A percentile compares a stretch with the other conserved stretches of the same genome.
phyloP scores from a whole-genome alignment of 768 basidiomycete genomes.

The Pisolithus marmoratus region DNA sequence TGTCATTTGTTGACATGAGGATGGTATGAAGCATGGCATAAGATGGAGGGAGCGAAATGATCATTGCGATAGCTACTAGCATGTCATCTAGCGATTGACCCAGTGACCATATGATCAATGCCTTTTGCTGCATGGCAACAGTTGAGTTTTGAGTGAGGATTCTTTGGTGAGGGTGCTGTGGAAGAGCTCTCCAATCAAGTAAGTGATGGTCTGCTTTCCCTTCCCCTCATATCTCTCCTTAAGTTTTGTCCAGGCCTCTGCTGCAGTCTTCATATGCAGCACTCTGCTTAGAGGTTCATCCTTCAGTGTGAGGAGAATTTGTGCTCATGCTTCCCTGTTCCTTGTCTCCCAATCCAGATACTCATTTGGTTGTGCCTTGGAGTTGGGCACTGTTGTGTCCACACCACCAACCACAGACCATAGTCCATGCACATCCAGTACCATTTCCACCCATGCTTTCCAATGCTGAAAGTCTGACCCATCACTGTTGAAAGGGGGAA shows the following conservation, averaged over 20 bases:
- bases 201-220: conserved; percentile 16
- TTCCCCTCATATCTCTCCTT: conserved; percentile 15
- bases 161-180: conserved; percentile 13
- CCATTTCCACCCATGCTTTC: conserved; percentile 8
- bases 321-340: conserved; percentile 14
- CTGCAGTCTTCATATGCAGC: conserved; percentile 5
- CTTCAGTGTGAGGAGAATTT: conserved; percentile 18
- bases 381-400: neutral
- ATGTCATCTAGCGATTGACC: conserved; percentile 12
- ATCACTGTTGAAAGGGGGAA: conserved; percentile 5
- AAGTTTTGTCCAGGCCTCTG: conserved; percentile 17
- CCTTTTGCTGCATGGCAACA: conserved; percentile 14
- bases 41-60: conserved; percentile 14
- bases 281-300: conserved; percentile 19
- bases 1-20: conserved; percentile 9
- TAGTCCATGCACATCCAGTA: conserved; percentile 11
- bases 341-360: neutral
- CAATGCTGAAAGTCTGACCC: conserved; percentile 9
- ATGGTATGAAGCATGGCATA: conserved; percentile 15
- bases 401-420: conserved; percentile 1
- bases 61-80: conserved; percentile 16
- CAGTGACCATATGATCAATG: conserved; percentile 8
- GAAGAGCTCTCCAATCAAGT: conserved; percentile 19
- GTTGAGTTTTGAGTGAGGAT: conserved; percentile 10
- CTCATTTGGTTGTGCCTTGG: neutral